phyloP scores from a whole-genome alignment of 208 protist genomes.

The Novymonas esmeraldas region DNA sequence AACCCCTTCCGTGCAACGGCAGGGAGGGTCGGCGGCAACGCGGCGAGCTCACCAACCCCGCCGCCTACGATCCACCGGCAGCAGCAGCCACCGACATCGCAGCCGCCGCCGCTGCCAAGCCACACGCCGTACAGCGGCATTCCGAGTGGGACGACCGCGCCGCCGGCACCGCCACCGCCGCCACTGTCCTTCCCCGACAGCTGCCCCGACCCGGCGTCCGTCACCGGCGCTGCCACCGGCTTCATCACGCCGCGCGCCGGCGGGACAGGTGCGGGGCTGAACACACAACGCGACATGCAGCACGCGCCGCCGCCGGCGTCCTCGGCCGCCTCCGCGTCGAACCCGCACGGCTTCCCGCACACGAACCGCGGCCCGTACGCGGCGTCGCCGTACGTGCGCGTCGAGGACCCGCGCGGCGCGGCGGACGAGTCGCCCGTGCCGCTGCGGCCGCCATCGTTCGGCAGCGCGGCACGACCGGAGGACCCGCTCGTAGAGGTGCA shows the following conservation, averaged over 20 bases:
- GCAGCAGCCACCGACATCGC: neutral
- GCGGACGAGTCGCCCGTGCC: constrained; percentile 28
- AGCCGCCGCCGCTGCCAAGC: neutral
- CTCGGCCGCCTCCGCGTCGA: neutral
- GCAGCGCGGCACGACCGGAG: constrained; percentile 13
- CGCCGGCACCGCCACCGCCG: neutral
- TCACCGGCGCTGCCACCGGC: neutral
- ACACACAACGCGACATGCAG: neutral
- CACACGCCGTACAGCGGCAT: neutral
- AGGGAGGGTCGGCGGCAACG: too few species aligned
- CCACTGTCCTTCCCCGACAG: neutral
- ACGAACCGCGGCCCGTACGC: constrained; percentile 21
- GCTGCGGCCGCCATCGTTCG: constrained; percentile 21
- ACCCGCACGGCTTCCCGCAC: neutral
- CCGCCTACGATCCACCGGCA: too few species aligned
- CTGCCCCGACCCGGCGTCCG: neutral
- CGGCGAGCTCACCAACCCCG: too few species aligned
- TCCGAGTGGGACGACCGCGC: neutral
- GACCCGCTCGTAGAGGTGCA: neutral
- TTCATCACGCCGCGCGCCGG: constrained; percentile 5
- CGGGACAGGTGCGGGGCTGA: neutral
- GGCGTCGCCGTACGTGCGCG: constrained; percentile 25
- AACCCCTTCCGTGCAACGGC: too few species aligned
- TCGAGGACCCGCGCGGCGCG: constrained; percentile 7
- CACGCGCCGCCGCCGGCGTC: neutral